Conservation (phyloP, 129 eudicot species). For the Sambucus nigra region DNA sequence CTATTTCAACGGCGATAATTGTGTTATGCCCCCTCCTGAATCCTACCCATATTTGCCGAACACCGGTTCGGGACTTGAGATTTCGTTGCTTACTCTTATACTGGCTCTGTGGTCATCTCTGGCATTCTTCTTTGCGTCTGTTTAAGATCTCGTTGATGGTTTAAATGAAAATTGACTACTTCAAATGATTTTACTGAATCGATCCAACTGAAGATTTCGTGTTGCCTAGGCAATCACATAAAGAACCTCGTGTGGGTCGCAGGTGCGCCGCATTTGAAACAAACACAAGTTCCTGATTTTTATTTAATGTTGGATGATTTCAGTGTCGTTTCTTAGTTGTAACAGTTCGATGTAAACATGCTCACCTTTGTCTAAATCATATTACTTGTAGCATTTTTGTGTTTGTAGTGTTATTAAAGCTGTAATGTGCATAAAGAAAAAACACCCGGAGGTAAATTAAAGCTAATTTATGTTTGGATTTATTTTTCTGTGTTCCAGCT, state of each 20-base stretch:
- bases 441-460: too few relatives aligned
- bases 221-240: neutral
- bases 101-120: slow-evolving; percentile 22
- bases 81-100: slow-evolving; percentile 32
- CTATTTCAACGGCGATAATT: slow-evolving; percentile 85
- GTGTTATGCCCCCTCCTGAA: slow-evolving; percentile 95
- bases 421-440: too few relatives aligned
- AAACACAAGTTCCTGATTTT: slow-evolving; percentile 16
- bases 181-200: neutral
- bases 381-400: slow-evolving; percentile 39
- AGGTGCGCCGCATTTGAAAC: slow-evolving; percentile 20
- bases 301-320: slow-evolving; percentile 29
- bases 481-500: too few relatives aligned
- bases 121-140: slow-evolving; percentile 26
- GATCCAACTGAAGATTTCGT: slow-evolving; percentile 11
- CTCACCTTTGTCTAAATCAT: neutral
- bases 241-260: slow-evolving; percentile 7
- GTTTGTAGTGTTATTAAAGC: neutral
- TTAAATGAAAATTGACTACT: neutral
- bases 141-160: slow-evolving; percentile 22
- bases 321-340: slow-evolving; percentile 18
- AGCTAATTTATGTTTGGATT: too few relatives aligned
- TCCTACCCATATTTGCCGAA: slow-evolving; percentile 79
- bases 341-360: slow-evolving; percentile 14
- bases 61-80: slow-evolving; percentile 24